Evolutionary conservation across 2,329 filamentous ascomycete genomes (phyloP), one percentile per base, ranked within the genome.

Genomic region (Kalaharituber pfeilii): DNA sequence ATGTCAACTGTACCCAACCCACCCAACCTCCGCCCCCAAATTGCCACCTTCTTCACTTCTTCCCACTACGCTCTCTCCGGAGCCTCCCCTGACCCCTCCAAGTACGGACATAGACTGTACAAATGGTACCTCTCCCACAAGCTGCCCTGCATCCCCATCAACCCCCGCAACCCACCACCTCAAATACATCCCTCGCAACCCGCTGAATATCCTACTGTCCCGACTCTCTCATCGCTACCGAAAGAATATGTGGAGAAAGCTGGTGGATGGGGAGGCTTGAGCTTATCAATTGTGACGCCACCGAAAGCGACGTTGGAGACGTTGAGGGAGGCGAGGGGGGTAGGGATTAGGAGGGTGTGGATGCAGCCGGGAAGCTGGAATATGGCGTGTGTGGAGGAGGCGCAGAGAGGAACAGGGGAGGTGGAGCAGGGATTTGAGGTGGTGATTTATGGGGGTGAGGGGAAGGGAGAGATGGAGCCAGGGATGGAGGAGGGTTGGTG

Each of bases 41-140:
- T 47, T 11, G 2, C 42, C 27, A 51, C 52, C 8, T 60, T 61
- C 49, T 56, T 61, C 56, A 36, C 52, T 24, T 54, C 58, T 29
- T 53, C 54, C 1, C 49, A 42, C 61, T 94, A 89, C 67, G 88
- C 89, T 56, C 89, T 95, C 26, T 86, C 88, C 20, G 89, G 89
- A 63, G 89, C 89, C 33, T 89, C 83, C 66, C 84, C 84, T 52
- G 86, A 94, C 69, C 74, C 83, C 39, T 72, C 74, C 66, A 95
- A 94, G 68, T 95, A 84, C 65, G 89, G 91, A 24, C 83, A 94
- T 69, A 88, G 65, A 93, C 87, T 96, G 61, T 86, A 95, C 66
- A 78, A 78, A 13, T 96, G 89, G 89, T 96, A 96, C 69, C 76
- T 85, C 54, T 67, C 73, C 29, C 86, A 86, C 69, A 73, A 75